Evolutionary conservation across 1,284 basidiomycete genomes (phyloP).

Genomic region (Moniliophthora roreri): DNA sequence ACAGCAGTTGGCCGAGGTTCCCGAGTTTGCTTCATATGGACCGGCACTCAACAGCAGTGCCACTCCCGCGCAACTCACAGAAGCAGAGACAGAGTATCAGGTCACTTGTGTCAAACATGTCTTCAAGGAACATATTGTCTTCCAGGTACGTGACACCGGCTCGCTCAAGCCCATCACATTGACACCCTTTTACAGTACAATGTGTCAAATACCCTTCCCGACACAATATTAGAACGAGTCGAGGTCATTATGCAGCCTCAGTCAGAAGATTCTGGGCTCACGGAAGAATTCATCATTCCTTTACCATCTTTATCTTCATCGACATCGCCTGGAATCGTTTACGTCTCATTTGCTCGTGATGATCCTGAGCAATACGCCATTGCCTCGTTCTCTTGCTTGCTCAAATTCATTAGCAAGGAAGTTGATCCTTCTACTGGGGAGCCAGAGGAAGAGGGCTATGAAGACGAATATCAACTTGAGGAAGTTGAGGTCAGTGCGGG

Average conservation of each 20-base stretch:
- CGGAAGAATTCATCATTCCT: constrained; percentile 96
- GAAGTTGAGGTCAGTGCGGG: constrained; percentile 91
- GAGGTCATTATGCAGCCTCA: constrained; percentile 91
- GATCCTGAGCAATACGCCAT: constrained; percentile 76
- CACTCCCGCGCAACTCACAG: constrained; percentile 85
- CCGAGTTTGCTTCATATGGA: constrained; percentile 88
- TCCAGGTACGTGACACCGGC: constrained; percentile 65
- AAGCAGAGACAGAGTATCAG: constrained; percentile 98
- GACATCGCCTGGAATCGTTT: constrained; percentile 80
- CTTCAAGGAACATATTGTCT: constrained; percentile 94
- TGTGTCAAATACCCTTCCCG: constrained; percentile 97
- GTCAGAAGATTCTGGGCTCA: constrained; percentile 75
- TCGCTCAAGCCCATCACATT: neutral
- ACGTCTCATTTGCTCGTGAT: constrained; percentile 92
- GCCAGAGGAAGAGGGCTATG: constrained; percentile 97
- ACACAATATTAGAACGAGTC: constrained; percentile 94
- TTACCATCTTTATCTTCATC: constrained; percentile 67
- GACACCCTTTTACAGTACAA: constrained; percentile 70
- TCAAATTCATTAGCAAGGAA: constrained; percentile 98
- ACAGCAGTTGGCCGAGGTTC: constrained; percentile 82
- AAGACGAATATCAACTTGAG: constrained; percentile 98
- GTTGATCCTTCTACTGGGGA: constrained; percentile 95
- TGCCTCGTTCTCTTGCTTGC: constrained; percentile 89
- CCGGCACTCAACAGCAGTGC: constrained; percentile 84
- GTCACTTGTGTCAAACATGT: constrained; percentile 97